Base-by-base conservation (phyloP, 106 monocot genomes). In the Narthecium ossifragum region DNA sequence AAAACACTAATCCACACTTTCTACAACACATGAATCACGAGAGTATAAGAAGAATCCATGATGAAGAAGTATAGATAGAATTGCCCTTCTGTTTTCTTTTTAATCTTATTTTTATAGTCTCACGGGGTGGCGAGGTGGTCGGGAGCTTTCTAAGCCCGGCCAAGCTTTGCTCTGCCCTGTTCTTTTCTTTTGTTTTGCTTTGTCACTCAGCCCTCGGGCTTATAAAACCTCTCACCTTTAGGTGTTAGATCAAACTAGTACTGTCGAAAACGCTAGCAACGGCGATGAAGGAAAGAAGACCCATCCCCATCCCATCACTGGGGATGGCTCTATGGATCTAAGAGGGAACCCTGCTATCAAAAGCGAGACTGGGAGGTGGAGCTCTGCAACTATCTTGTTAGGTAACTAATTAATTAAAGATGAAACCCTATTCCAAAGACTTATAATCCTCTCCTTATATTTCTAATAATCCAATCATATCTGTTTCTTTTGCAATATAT, bases 321-420 rank as follows among this genome's bases (percentile, higher is more conserved):
- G 65, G 39, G 85, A 85, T 71, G 80, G 77, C 26, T 71, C 85
- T 1, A 7, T 77, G 20, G 80, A 85, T 40, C 37, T 69, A 38
- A 76, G 53, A 28, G 85, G 85, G 31, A 85, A 64, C 9, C 80
- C 80, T 5, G 80, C 76, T 23, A 32, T 73, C 61, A 85, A 67
- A 66, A 29, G 51, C 66, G 77, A 52, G 41, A 81, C 81, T 59
- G 85, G 85, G 48, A 46, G 57, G 17, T 81, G 85, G 85, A 80
- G 33, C 50, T 77, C 77, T 18, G 66, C 85, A 7, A 9, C 61
- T 31, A 50, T 77, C 4, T 37, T 80, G 30, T 63, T 85, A 31
- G 85, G 80, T 85, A 68, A 65, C 15, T 64, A 26, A 11, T 11
- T 20, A 49, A 49, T 43, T 39, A 41, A 26, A 26, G 2, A 28